These are phyloP conservation scores for Vaccinium macrocarpon DNA, from an alignment of 148 eudicot genomes.

Conservation along the genomic window DNA sequence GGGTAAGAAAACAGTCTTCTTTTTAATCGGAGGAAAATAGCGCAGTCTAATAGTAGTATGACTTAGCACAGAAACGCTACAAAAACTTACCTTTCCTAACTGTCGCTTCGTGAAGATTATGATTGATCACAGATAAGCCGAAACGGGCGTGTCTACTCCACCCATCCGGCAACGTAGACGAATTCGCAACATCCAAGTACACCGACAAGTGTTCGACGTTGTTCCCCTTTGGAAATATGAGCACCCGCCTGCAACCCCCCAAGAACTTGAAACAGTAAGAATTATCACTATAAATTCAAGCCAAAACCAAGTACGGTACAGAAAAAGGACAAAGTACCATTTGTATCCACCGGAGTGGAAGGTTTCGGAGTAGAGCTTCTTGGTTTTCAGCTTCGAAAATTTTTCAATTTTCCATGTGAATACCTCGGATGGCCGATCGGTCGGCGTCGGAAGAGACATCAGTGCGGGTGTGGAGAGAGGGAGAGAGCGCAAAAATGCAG, in stretches of 20 bases:
- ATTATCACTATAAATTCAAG: background rate
- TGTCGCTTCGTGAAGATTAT: constrained; percentile 29
- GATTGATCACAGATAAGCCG: constrained; percentile 45
- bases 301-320: background rate
- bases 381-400: constrained; percentile 23
- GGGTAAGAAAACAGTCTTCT: too few relatives aligned
- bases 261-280: background rate
- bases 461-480: background rate
- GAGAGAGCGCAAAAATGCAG: background rate
- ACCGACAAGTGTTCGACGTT: constrained; percentile 44
- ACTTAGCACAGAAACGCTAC: background rate
- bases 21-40: too few relatives aligned
- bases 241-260: constrained; percentile 25
- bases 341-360: constrained; percentile 24
- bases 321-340: constrained; percentile 15
- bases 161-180: constrained; percentile 39
- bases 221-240: constrained; percentile 34
- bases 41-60: background rate
- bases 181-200: constrained; percentile 45
- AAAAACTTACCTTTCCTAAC: constrained; percentile 36
- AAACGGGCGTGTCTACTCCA: constrained; percentile 49
- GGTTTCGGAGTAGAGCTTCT: constrained; percentile 24
- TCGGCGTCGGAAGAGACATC: background rate
- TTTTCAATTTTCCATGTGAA: constrained; percentile 28
- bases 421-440: constrained; percentile 20